Conservation (phyloP, 148 eudicot species). For the Suaeda aralocaspica region DNA sequence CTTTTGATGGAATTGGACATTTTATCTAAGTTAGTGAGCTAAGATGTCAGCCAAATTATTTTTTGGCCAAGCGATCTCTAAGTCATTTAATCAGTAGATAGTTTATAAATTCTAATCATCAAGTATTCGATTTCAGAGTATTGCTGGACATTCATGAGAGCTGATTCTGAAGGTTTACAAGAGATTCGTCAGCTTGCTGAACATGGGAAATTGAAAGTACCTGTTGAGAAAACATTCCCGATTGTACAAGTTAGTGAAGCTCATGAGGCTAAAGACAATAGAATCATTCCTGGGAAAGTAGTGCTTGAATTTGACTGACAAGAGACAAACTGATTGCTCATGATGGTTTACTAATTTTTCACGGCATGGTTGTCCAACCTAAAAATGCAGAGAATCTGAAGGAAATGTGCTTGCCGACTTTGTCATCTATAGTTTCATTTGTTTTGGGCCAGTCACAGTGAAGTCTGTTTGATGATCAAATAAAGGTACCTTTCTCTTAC, state of each 20-base stretch:
- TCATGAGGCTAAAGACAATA: constrained; percentile 81
- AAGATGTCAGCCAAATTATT: neutral
- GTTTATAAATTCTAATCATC: neutral
- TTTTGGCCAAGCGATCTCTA: too few relatives aligned
- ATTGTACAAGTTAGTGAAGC: constrained; percentile 80
- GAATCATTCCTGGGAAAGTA: constrained; percentile 73
- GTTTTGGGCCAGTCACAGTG: neutral
- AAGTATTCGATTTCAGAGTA: constrained; percentile 48
- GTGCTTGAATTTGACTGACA: constrained; percentile 74
- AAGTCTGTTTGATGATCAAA: constrained; percentile 16
- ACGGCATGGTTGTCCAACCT: neutral
- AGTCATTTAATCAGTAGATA: neutral
- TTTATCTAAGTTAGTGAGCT: too few relatives aligned
- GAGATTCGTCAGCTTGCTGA: constrained; percentile 67
- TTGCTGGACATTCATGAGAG: constrained; percentile 90
- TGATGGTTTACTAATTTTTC: neutral
- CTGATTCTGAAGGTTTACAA: constrained; percentile 82
- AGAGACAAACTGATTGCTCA: neutral
- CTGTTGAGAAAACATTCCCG: constrained; percentile 79
- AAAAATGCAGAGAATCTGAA: neutral
- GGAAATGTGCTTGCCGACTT: neutral
- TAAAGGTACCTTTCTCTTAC: constrained; percentile 11
- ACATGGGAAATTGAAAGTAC: constrained; percentile 74
- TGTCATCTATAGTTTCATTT: constrained; percentile 1
- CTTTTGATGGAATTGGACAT: too few relatives aligned